Conservation (phyloP, 1,139 yeast genomes). For the Saccharomyces pastorianus region DNA sequence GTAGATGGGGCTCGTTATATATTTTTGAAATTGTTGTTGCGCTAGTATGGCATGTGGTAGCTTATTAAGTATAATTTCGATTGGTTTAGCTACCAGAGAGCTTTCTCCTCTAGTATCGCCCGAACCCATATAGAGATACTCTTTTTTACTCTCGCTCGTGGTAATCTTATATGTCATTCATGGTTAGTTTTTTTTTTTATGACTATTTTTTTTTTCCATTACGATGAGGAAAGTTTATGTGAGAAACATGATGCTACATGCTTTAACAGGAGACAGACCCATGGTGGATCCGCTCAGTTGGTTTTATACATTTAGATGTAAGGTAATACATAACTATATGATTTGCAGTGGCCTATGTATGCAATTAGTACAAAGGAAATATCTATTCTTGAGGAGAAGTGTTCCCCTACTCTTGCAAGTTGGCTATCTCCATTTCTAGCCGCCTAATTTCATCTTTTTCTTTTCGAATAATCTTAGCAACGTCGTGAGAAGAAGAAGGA, state of each 20-base stretch:
- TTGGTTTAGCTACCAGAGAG: background rate
- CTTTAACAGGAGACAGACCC: background rate
- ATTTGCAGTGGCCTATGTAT: background rate
- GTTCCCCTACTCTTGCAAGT: slow-evolving; percentile 12
- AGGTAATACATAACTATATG: background rate
- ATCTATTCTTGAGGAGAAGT: background rate
- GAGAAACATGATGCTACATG: background rate
- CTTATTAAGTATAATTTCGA: background rate
- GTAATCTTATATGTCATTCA: slow-evolving; percentile 2
- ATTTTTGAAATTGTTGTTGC: background rate
- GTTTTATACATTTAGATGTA: background rate
- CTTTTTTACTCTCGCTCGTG: slow-evolving; percentile 2
- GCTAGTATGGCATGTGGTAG: background rate
- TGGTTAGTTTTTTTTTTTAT: background rate
- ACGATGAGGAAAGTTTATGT: background rate
- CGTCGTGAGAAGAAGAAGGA: slow-evolving; percentile 12
- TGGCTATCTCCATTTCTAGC: slow-evolving; percentile 17
- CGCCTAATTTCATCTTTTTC: slow-evolving; percentile 9
- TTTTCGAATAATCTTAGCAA: slow-evolving; percentile 21
- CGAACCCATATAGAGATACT: background rate
- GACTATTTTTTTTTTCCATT: background rate
- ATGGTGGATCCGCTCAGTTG: background rate
- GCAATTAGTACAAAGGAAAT: background rate
- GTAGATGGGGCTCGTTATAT: background rate
- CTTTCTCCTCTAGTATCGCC: background rate